Conservation (phyloP, 305 asterid genomes). For the Solanum hybrid region DNA sequence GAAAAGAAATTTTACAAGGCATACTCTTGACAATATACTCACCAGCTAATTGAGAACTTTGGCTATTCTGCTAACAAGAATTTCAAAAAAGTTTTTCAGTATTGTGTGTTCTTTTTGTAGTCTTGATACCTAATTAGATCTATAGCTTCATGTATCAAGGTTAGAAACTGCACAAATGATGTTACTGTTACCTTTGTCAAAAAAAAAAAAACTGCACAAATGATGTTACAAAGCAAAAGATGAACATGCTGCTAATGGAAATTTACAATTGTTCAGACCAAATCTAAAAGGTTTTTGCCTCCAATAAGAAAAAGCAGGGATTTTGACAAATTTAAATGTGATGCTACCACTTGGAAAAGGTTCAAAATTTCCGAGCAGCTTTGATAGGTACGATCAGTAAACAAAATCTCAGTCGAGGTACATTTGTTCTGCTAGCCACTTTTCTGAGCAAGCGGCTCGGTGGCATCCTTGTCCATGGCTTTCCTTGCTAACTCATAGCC, state of each 20-base stretch:
- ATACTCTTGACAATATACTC: not conserved
- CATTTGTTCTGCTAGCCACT: not conserved
- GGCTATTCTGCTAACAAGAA: not conserved
- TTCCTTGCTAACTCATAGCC: constrained; percentile 87
- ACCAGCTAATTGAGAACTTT: not conserved
- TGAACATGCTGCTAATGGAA: not conserved
- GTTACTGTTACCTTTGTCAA: too few species aligned
- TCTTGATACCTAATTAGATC: not conserved
- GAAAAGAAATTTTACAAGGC: not conserved
- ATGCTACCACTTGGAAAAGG: constrained; percentile 7
- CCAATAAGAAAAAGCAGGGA: constrained; percentile 1
- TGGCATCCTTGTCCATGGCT: constrained; percentile 68
- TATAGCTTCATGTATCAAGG: not conserved
- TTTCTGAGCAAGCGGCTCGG: constrained; percentile 29
- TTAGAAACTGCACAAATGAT: too few species aligned
- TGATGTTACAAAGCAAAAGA: not conserved
- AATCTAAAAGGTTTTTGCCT: not conserved
- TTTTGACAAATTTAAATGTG: constrained; percentile 14
- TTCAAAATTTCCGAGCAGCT: constrained; percentile 19
- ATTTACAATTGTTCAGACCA: not conserved
- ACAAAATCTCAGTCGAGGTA: not conserved
- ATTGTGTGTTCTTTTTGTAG: not conserved
- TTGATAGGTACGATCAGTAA: not conserved
- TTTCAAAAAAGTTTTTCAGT: not conserved
- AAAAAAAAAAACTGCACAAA: not conserved